Conservation (phyloP, 805 yeast species). For the Saturnispora zaruensis region DNA sequence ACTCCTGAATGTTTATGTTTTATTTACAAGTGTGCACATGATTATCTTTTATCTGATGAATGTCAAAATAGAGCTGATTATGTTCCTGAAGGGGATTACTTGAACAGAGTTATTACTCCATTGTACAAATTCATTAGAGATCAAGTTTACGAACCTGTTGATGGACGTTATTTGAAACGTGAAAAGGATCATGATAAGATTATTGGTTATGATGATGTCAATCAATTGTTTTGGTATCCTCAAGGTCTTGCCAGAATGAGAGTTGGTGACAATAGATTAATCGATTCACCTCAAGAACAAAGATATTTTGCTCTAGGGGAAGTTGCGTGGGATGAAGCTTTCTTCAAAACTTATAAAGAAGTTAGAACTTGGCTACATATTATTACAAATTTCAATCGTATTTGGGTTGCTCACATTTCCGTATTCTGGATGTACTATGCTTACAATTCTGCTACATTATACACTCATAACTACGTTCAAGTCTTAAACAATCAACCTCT, state of each 20-base stretch:
- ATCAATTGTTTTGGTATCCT: conserved; percentile 98
- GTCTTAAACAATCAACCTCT: conserved; percentile 78
- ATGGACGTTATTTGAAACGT: conserved; percentile 77
- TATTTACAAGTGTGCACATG: conserved; percentile 90
- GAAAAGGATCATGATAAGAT: conserved; percentile 75
- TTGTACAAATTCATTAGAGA: conserved; percentile 70
- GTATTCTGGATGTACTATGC: conserved; percentile 93
- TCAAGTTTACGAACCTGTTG: conserved; percentile 73
- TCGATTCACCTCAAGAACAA: conserved; percentile 83
- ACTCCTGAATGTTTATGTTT: conserved; percentile 85
- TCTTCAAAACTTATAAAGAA: conserved; percentile 93
- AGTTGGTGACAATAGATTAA: conserved; percentile 81
- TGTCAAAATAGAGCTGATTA: conserved; percentile 84
- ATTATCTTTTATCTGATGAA: conserved; percentile 79
- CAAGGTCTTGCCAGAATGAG: conserved; percentile 94
- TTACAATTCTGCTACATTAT: conserved; percentile 83
- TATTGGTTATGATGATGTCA: conserved; percentile 95
- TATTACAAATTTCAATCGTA: conserved; percentile 92
- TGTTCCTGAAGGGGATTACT: conserved; percentile 82
- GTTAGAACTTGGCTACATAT: conserved; percentile 96
- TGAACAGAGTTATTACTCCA: conserved; percentile 90
- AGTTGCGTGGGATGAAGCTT: conserved; percentile 83
- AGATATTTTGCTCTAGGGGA: conserved; percentile 87
- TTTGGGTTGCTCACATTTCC: conserved; percentile 90
- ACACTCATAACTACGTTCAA: conserved; percentile 81